phyloP scores from a whole-genome alignment of 176 grass and related monocot species.

The Oryza glumipatula region DNA sequence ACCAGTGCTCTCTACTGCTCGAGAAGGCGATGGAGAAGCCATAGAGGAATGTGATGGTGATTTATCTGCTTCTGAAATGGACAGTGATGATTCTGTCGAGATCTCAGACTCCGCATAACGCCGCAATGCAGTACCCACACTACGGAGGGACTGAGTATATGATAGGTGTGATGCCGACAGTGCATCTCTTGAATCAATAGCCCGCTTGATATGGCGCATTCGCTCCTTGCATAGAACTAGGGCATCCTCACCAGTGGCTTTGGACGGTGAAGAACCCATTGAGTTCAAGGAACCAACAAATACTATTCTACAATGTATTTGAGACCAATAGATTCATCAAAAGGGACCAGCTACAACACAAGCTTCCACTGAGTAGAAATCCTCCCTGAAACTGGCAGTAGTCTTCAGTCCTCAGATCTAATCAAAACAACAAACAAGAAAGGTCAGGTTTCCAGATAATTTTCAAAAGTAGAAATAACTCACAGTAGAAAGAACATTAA shows the following conservation, averaged over 20 bases:
- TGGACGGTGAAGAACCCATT: constrained; percentile 88
- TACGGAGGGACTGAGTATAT: constrained; percentile 74
- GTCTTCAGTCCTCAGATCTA: neutral
- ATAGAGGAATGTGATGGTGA: constrained; percentile 88
- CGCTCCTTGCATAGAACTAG: constrained; percentile 88
- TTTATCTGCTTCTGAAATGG: constrained; percentile 84
- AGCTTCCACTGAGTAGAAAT: constrained; percentile 19
- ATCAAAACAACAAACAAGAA: neutral
- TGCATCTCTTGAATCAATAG: constrained; percentile 76
- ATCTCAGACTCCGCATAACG: constrained; percentile 72
- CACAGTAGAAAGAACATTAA: neutral
- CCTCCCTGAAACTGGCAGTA: neutral
- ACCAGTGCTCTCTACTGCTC: constrained; percentile 41
- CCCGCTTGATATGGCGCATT: constrained; percentile 63
- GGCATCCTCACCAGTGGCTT: constrained; percentile 70
- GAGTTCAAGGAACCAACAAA: constrained; percentile 12
- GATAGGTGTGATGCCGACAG: constrained; percentile 83
- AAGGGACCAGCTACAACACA: constrained; percentile 5
- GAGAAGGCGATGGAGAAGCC: constrained; percentile 81
- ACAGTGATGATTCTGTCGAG: constrained; percentile 65
- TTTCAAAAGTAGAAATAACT: constrained; percentile 3
- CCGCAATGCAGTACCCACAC: constrained; percentile 63
- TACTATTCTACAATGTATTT: neutral
- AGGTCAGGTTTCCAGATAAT: neutral
- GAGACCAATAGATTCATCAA: constrained; percentile 18